Base-by-base conservation (phyloP, 2,329 filamentous ascomycete genomes). In the Canariomyces notabilis region DNA sequence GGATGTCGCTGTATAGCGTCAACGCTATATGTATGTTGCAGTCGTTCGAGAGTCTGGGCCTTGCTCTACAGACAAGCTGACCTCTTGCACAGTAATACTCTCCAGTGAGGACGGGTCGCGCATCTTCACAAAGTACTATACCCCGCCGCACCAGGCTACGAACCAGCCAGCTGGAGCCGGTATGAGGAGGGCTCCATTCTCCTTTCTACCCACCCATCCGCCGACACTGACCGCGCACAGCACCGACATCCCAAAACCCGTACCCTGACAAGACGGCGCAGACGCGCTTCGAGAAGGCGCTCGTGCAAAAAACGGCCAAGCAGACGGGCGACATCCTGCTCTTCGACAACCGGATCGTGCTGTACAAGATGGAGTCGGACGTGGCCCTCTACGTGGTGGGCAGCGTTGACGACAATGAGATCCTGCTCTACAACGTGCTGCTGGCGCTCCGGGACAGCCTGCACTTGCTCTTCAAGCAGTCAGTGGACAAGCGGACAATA, bases 311-410 rank as follows among this genome's bases (percentile, higher is more conserved):
- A 78, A 97, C 93, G 14, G 85, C 87, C 57, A 98, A 97, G 76
- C 89, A 94, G 72, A 90, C 82, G 12, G 89, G 86, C 59, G 93
- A 97, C 71, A 93, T 98, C 60, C 94, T 98, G 59, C 81, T 98
- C 46, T 97, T 96, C 71, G 93, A 98, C 71, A 94, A 94, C 72
- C 82, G 89, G 61, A 85, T 98, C 51, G 89, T 97, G 45, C 84
- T 97, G 42, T 98, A 96, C 77, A 98, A 98, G 81, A 86, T 86
- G 73, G 93, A 98, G 74, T 89, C 87, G 59, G 93, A 98, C 67
- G 87, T 97, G 47, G 96, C 96, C 85, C 80, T 82, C 64, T 97
- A 97, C 66, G 86, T 97, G 20, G 87, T 98, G 9, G 91, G 91
- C 55, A 82, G 84, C 44, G 78, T 87, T 43, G 89, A 96, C 43